Evolutionary conservation across 2,329 filamentous ascomycete species (phyloP), one percentile per base, ranked within the genome.

Genomic region (Exophiala oligosperma): DNA sequence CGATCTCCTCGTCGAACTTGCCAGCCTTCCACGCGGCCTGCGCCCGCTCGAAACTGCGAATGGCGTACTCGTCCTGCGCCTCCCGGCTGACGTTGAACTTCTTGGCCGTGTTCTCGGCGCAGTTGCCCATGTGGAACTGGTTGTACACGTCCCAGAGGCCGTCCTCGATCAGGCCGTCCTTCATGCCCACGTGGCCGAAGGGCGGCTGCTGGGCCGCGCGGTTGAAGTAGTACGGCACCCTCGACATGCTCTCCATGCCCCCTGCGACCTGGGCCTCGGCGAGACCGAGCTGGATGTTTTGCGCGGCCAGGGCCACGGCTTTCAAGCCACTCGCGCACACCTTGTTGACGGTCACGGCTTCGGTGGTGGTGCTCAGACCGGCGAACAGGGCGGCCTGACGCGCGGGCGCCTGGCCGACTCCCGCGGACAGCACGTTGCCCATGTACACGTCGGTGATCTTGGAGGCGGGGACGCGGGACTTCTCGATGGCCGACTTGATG

Each of bases 161-260:
- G 70, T 99, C 94, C 74, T 94, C 94, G 71, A 97, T 89, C 68
- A 99, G 77, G 0, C 93, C 94, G 70, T 99, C 94, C 73, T 96
- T 89, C 74, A 96, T 79, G 74, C 89, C 89, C 66, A 94, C 81
- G 68, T 96, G 86, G 35, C 94, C 94, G 69, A 97, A 97, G 0
- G 91, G 79, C 1, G 92, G 90, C 66, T 94, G 81, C 62, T 89
- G 84, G 69, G 86, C 91, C n/a, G 91, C 85, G 32, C 94, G 86
- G 6, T 89, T 86, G 29, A 95, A 77, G 72, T 97, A 97, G 76
- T 95, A 95, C 2, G 94, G 94, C 3, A 96, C 91, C 40, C 89
- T 84, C 4, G 90, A 91, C 94, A 99, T 99, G 76, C 91, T 97
- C 79, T 99, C 94, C 90, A 99, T 97, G 54, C 94, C 94, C 62